Evolutionary conservation across 495 filamentous ascomycete genomes (phyloP), one percentile per base, ranked within the genome.

Genomic region (Lasiosphaeria miniovina): DNA sequence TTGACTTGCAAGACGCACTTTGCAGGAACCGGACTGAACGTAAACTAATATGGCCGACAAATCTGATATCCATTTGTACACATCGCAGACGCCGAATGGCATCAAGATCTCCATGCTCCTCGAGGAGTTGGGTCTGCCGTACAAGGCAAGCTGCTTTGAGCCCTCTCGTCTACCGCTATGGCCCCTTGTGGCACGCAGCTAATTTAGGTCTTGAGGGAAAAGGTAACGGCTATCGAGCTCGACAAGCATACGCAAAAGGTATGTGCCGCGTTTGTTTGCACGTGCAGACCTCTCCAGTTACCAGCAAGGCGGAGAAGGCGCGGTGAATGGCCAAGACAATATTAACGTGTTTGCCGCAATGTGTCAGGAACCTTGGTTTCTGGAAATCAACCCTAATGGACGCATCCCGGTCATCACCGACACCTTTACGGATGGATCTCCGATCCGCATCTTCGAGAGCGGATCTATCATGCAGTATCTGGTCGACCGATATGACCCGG

Each of bases 381-480:
- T 96, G 45, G 85, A 84, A 41, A 94, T 97, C 73, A 96, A 96
- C 75, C 93, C 93, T 55, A 96, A 97, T 68, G 93, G 93, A 64
- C 90, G 93, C 58, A 96, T 96, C 65, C 93, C 93, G n/a, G 93
- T 93, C 14, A 65, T 97, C 32, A 93, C 89, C 32, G 93, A 96
- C 71, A 85, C 81, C 10, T 84, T 88, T 66, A 64, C 70, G 2
- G 88, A 94, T 69, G 90, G 91, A 57, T 78, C 88, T 64, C 74
- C 76, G 36, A 91, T 96, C 72, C 76, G 80, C 15, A 63, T 96
- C 4, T 96, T 96, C 66, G 93, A 96, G 72, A 88, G 84, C 61
- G 93, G 90, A 53, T 79, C 87, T 58, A 95, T 96, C 68, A 78
- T 96, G 79, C 87, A 92, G 65, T 97, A 96, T 71, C 82, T 97